Conservation (phyloP, 805 yeast species). For the Wilhelminamyces savonicus region DNA sequence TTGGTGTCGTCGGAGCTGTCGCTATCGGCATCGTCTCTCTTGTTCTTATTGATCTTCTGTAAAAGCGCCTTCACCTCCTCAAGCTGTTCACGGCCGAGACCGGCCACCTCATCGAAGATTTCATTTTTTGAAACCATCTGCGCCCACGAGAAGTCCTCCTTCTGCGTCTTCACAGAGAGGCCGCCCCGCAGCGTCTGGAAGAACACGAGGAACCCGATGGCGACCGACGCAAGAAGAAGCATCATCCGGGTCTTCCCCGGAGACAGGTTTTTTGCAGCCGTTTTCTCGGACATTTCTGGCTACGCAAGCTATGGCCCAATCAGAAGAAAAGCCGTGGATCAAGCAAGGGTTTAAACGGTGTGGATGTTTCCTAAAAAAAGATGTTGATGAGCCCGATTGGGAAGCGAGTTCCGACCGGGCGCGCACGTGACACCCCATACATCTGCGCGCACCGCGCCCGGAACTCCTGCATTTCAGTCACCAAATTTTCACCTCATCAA, state of each 20-base stretch:
- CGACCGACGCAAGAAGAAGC: too few relatives aligned
- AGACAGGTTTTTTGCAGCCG: too few relatives aligned
- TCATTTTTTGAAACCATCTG: too few relatives aligned
- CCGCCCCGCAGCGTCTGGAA: not conserved
- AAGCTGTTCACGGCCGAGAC: too few relatives aligned
- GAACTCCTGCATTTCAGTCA: not conserved
- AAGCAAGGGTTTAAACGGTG: not conserved
- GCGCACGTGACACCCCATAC: not conserved
- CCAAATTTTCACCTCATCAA: not conserved
- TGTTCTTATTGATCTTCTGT: not conserved
- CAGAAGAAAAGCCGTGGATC: not conserved
- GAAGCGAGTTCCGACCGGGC: too few relatives aligned
- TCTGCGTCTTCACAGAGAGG: not conserved
- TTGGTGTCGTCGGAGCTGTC: conserved; percentile 1
- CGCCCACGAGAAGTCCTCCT: not conserved
- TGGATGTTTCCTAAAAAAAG: not conserved
- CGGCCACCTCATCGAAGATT: too few relatives aligned
- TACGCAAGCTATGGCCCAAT: not conserved
- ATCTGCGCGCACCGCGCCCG: not conserved
- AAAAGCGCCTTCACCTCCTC: not conserved
- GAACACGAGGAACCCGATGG: too few relatives aligned
- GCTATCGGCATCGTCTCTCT: not conserved
- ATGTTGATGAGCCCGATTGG: not conserved
- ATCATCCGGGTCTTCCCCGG: too few relatives aligned
- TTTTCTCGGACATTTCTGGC: not conserved